Percentiles rank a stretch among this genome's conserved stretches.
Conservation (phyloP, 176 grass and related monocot species). For the Musa beccarii region DNA sequence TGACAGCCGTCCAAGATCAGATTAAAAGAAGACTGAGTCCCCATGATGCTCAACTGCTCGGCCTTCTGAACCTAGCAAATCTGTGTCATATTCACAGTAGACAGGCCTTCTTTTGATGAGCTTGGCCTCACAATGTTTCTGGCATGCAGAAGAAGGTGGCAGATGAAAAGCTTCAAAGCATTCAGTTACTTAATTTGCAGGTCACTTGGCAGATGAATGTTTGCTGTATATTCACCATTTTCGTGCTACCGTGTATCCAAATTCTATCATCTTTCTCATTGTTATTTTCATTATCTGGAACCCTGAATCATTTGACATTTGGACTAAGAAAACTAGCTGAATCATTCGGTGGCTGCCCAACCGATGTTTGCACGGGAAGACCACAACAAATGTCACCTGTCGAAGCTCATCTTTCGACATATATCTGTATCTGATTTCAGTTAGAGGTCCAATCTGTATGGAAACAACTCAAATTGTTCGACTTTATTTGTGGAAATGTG, state of each 20-base stretch:
- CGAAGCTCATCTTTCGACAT: background rate
- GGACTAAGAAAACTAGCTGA: background rate
- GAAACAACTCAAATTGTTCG: background rate
- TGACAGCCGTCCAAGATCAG: slow-evolving; percentile 52
- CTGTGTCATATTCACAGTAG: slow-evolving; percentile 11
- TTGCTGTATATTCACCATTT: background rate
- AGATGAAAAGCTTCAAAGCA: background rate
- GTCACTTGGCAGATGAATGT: background rate
- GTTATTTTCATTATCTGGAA: background rate
- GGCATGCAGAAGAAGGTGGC: background rate
- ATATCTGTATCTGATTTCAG: background rate
- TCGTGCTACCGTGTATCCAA: background rate
- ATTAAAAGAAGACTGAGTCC: slow-evolving; percentile 26
- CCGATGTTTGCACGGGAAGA: background rate
- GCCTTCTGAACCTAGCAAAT: background rate
- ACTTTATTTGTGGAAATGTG: no score
- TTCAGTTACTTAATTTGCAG: background rate
- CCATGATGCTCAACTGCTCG: background rate
- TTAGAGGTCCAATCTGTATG: background rate
- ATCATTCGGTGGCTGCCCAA: background rate
- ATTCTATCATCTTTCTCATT: background rate
- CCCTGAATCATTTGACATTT: background rate
- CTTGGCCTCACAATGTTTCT: slow-evolving; percentile 29
- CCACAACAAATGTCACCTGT: background rate
- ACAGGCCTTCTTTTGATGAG: slow-evolving; percentile 44